Conservation (phyloP, 2,329 filamentous ascomycete species). For the Penicillium sp. region DNA sequence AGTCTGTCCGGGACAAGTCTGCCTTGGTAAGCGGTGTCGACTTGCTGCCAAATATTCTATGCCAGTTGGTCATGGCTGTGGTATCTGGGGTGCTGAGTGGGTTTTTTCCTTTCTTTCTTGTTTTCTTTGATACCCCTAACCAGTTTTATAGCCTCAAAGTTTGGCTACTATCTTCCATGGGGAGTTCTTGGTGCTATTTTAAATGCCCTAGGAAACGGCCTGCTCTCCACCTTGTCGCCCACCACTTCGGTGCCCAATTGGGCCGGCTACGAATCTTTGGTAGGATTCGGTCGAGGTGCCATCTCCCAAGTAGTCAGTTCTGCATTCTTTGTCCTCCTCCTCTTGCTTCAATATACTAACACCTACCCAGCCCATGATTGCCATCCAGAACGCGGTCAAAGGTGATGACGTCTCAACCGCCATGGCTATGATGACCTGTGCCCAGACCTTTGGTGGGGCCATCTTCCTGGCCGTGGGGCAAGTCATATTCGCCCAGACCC, state of each 20-base stretch:
- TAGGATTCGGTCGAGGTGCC: slow-evolving; percentile 40
- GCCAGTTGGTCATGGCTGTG: slow-evolving; percentile 28
- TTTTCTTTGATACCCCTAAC: neutral
- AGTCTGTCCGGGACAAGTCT: slow-evolving; percentile 32
- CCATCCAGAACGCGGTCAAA: slow-evolving; percentile 35
- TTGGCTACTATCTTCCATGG: slow-evolving; percentile 33
- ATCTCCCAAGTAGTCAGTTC: slow-evolving; percentile 20
- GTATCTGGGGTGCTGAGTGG: slow-evolving; percentile 28
- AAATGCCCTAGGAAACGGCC: slow-evolving; percentile 33
- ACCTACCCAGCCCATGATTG: slow-evolving; percentile 31
- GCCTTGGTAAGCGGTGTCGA: slow-evolving; percentile 24
- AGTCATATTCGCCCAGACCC: slow-evolving; percentile 43
- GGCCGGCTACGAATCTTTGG: slow-evolving; percentile 46
- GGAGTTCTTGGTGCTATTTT: slow-evolving; percentile 11
- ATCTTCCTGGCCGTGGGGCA: slow-evolving; percentile 50
- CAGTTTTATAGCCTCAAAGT: slow-evolving; percentile 16
- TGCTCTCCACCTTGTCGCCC: slow-evolving; percentile 39
- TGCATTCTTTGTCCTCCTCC: neutral
- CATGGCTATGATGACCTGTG: slow-evolving; percentile 38
- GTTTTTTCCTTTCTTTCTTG: neutral
- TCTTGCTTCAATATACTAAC: neutral
- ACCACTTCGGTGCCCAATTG: slow-evolving; percentile 35
- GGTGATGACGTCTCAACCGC: slow-evolving; percentile 35
- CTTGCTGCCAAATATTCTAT: slow-evolving; percentile 26
- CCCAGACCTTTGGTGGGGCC: slow-evolving; percentile 38